Percentiles rank a stretch among this genome's conserved stretches.
These are phyloP conservation scores for Pogostemon cablin DNA, from an alignment of 257 asterid species.

Conservation along the genomic window DNA sequence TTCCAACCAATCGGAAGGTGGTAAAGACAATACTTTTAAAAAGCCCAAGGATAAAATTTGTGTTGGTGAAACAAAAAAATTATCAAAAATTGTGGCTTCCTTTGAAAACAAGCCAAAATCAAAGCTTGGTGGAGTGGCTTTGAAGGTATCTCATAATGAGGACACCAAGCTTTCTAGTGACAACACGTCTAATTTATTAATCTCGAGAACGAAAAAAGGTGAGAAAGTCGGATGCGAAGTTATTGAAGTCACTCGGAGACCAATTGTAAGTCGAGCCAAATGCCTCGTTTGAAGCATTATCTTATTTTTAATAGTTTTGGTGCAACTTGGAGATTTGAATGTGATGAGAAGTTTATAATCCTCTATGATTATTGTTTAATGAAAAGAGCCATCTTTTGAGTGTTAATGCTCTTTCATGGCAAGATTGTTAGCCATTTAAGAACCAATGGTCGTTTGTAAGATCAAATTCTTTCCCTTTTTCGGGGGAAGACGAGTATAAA, in stretches of 20 bases:
- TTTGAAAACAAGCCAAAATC: conserved; percentile 30
- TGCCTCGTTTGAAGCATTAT: conserved; percentile 29
- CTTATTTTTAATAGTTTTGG: neutral
- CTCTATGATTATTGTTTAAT: conserved; percentile 9
- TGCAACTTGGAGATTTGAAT: conserved; percentile 8
- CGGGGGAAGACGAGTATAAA: neutral
- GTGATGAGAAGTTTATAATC: conserved; percentile 17
- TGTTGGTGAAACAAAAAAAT: conserved; percentile 28
- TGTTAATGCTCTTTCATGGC: conserved; percentile 16
- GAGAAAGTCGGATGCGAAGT: conserved; percentile 42
- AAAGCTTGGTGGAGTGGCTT: conserved; percentile 31
- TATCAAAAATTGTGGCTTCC: neutral
- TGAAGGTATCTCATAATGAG: conserved; percentile 34
- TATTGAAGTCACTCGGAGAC: conserved; percentile 67
- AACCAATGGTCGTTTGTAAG: neutral
- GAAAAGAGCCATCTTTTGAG: neutral
- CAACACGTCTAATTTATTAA: conserved; percentile 30
- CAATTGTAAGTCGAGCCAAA: conserved; percentile 69
- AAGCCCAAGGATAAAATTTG: conserved; percentile 30
- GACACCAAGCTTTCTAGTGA: conserved; percentile 26
- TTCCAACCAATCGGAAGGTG: conserved; percentile 21
- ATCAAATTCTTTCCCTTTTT: neutral
- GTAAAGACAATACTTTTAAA: conserved; percentile 23
- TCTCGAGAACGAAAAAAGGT: conserved; percentile 28
- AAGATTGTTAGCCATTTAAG: neutral